phyloP scores from a whole-genome alignment of 768 basidiomycete species.

The Panaeolus cyanescens region DNA sequence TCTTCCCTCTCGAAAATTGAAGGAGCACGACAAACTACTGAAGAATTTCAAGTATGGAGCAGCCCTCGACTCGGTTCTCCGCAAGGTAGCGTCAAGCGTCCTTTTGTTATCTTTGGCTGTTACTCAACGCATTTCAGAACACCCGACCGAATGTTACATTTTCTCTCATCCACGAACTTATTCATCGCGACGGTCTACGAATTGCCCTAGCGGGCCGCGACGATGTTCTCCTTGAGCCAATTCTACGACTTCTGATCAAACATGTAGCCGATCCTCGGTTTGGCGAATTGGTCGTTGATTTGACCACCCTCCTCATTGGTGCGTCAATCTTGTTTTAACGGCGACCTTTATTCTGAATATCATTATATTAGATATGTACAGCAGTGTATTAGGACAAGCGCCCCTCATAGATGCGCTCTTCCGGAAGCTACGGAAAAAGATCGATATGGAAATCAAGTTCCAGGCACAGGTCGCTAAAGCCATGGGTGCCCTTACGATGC shows the following conservation, averaged over 20 bases:
- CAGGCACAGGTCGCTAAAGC: constrained; percentile 83
- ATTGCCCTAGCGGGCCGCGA: constrained; percentile 89
- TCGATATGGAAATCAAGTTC: constrained; percentile 84
- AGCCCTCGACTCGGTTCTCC: constrained; percentile 89
- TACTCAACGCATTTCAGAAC: constrained; percentile 47
- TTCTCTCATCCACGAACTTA: constrained; percentile 89
- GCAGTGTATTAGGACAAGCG: constrained; percentile 89
- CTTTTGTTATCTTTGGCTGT: neutral
- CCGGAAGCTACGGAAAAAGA: constrained; percentile 77
- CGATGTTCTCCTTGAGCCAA: constrained; percentile 89
- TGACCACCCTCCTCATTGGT: constrained; percentile 85
- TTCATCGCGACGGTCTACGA: constrained; percentile 87
- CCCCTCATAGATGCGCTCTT: constrained; percentile 89
- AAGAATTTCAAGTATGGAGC: constrained; percentile 95
- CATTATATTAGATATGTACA: constrained; percentile 77
- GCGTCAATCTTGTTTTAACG: constrained; percentile 23
- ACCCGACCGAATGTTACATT: constrained; percentile 86
- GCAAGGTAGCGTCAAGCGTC: constrained; percentile 72
- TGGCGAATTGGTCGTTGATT: constrained; percentile 84
- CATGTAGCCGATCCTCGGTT: constrained; percentile 90
- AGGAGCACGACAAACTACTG: constrained; percentile 86
- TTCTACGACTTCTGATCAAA: constrained; percentile 84
- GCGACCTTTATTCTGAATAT: constrained; percentile 10
- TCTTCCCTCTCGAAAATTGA: constrained; percentile 36
- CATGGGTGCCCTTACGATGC: constrained; percentile 90